Base-by-base conservation (phyloP, 2,329 filamentous ascomycete genomes). In the Macrophomina phaseolina region DNA sequence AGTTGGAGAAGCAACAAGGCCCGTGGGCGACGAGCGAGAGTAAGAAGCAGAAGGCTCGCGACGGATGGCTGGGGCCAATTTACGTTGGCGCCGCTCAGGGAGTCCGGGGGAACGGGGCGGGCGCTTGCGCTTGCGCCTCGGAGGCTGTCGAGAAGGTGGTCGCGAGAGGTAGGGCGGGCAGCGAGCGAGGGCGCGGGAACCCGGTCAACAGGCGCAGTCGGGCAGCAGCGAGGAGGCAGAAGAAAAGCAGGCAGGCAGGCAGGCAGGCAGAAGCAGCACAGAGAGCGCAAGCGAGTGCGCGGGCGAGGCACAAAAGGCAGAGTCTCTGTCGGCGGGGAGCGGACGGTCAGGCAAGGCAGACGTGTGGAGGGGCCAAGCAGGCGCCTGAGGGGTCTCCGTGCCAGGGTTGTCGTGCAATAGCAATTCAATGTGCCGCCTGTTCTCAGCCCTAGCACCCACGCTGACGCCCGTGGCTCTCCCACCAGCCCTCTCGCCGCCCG, bases 71-170 rank as follows among this genome's bases (percentile, higher is more conserved):
- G 14, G 3, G 46, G 9, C 7, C 61, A 53, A 53, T 52, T 42
- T 64, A 64, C 48, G 61, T 40, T 38, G 48, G 46, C 48, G 34
- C 46, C 9, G 14, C 32, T 7, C 45, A 45, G 46, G 32, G 58
- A 45, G 23, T 12, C 28, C 28, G 23, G 58, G 58, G 30, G 34
- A 40, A 36, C 16, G 28, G 45, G 28, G 16, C 28, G 56, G 58
- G 23, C 58, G 42, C 42, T 62, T 63, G 60, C 45, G 60, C 32
- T 63, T 64, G 61, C 61, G 61, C 48, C 34, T 53, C 61, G 36
- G n/a, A 46, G 58, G 32, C n/a, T 62, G 42, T 55, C 52, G 58
- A 38, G 58, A n/a, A 38, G 58, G 58, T 36, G 45, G 45, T 62
- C 58, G 58, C 58, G 58, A 49, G 40, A 60, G 40, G 23, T 28